Percentiles rank a stretch among this genome's conserved stretches.
Evolutionary conservation across 2,329 filamentous ascomycete species (phyloP).

Genomic region (Verticillium klebahnii): DNA sequence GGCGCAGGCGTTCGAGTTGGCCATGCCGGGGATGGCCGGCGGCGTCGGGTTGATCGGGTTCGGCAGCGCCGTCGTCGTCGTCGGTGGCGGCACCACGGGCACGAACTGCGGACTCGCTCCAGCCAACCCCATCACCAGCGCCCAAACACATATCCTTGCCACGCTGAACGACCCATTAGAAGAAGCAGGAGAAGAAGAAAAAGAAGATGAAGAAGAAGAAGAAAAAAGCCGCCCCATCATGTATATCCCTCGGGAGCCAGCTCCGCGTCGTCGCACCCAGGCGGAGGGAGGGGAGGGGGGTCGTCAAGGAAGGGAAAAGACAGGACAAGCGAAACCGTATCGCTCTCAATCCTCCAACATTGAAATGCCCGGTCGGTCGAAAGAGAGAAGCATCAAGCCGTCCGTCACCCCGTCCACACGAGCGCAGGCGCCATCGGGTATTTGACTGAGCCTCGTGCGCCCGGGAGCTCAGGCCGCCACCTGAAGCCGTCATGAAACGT

Average conservation of each 20-base stretch:
- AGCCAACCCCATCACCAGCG: not conserved
- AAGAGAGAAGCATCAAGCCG: not conserved
- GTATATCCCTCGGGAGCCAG: not conserved
- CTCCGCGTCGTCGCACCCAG: not conserved
- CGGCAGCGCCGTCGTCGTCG: not conserved
- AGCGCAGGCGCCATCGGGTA: not conserved
- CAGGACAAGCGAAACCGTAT: not conserved
- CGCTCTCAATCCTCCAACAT: not conserved
- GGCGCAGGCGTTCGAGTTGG: constrained; percentile 17
- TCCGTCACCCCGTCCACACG: not conserved
- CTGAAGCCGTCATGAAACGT: constrained; percentile 15
- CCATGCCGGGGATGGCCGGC: not conserved
- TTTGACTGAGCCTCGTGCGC: not conserved
- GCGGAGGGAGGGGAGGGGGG: not conserved
- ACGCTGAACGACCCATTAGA: not conserved
- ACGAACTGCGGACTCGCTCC: not conserved
- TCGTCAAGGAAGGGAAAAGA: not conserved
- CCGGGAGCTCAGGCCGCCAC: constrained; percentile 5
- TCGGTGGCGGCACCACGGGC: not conserved
- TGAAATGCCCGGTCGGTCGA: not conserved
- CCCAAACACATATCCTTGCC: not conserved
- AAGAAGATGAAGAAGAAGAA: not conserved
- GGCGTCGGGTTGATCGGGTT: not conserved
- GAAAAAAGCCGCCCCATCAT: not conserved
- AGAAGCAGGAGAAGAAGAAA: not conserved